Conservation (phyloP, 768 basidiomycete genomes). For the Tulasnella sp. region DNA sequence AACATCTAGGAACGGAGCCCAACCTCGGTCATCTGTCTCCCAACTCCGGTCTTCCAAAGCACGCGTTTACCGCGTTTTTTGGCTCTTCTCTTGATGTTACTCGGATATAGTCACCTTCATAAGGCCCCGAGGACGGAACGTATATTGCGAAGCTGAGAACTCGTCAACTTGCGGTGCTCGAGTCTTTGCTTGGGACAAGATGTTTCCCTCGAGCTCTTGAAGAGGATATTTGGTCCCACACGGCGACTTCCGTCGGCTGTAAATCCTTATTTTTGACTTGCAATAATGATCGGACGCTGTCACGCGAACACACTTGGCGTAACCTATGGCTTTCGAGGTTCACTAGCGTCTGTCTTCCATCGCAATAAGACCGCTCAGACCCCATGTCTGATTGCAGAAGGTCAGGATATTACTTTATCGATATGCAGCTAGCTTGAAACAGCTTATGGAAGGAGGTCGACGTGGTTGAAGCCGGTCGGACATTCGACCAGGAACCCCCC, state of each 20-base stretch:
- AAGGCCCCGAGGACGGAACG: background rate
- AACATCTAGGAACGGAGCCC: background rate
- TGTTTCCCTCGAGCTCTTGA: background rate
- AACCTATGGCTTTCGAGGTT: background rate
- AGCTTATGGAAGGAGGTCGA: no score
- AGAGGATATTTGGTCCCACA: background rate
- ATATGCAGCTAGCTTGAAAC: background rate
- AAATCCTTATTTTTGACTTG: background rate
- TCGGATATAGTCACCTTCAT: background rate
- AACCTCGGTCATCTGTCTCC: background rate
- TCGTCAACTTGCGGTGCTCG: background rate
- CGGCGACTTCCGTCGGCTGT: background rate
- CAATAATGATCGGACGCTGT: background rate
- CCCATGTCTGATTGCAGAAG: background rate
- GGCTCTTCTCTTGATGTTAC: background rate
- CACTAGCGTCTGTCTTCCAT: background rate
- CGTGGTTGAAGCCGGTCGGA: no score
- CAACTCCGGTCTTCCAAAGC: conserved; percentile 3
- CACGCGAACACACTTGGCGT: background rate
- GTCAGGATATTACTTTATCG: background rate
- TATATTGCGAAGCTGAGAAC: conserved; percentile 5
- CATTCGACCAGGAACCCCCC: no score
- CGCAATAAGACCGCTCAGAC: background rate
- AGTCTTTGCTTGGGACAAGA: background rate
- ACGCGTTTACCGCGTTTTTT: conserved; percentile 5